Conservation (phyloP, 169 alveolate genomes). For the Eimeria necatrix region DNA sequence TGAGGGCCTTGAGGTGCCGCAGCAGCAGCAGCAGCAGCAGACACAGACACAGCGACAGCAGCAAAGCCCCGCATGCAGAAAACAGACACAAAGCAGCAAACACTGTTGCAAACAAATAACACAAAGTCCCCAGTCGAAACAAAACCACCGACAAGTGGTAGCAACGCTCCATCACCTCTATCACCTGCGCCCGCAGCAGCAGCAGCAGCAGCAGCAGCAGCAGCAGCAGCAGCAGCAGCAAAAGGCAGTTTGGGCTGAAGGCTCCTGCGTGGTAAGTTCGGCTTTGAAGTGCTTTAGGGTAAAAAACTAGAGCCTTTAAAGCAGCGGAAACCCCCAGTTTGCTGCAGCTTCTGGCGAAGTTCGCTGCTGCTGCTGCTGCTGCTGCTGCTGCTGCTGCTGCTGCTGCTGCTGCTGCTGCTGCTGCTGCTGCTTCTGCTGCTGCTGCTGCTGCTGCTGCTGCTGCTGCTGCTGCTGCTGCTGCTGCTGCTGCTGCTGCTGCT, state of each 20-base stretch:
- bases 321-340: neutral
- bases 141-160: conserved; percentile 20
- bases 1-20: neutral
- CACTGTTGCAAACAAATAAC: conserved; percentile 57
- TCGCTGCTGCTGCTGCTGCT: neutral
- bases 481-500: neutral
- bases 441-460: neutral
- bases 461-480: neutral
- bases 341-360: no score
- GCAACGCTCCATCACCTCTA: conserved; percentile 58
- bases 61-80: neutral
- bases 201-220: no score
- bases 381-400: neutral
- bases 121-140: conserved; percentile 51
- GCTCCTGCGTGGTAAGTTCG: no score
- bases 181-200: conserved; percentile 22
- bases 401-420: neutral
- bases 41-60: neutral
- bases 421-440: neutral
- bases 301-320: neutral
- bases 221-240: no score
- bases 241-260: no score
- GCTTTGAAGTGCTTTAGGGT: no score
- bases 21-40: neutral
- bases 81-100: conserved; percentile 60